Base-by-base conservation (phyloP, 768 basidiomycete genomes). In the Tylopilus balloui region DNA sequence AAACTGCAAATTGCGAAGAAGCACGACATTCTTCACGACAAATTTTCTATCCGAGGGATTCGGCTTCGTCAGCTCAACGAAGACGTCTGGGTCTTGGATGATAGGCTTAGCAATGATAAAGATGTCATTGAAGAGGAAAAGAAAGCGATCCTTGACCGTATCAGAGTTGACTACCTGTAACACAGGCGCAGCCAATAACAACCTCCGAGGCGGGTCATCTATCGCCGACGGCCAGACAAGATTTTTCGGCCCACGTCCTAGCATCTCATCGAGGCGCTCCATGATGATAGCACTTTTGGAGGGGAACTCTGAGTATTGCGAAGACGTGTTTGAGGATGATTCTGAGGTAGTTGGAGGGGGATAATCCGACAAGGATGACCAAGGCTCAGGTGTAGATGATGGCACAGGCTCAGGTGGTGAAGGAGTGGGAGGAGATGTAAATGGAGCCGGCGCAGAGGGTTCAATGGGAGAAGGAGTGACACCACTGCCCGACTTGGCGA, bases 111-210 rank as follows among this genome's bases (percentile, higher is more conserved):
- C 86, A 56, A 98, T 81, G 66, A 98, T 79, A 47, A 98, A 80
- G 45, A 98, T 79, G 66, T 99, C 96, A 66, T 75, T 92, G 78
- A 99, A 99, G n/a, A 98, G 78, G 73, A 98, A 94, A 10, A 98
- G 78, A 71, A 92, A 91, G 11, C 96, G 84, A 62, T 97, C 93
- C 68, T 98, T 97, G 66, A 93, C 88, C 1, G 89, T 93, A 67
- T 95, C 87, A 35, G 84, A 77, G 68, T 96, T 92, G 57, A 92
- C 92, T 13, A 98, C 92, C 69, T 99, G 96, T 6, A 95, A 73
- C 7, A 95, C 88, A 2, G 92, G 86, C 3, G 88, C 86, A 2
- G 88, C 86, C 35, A 94, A 72, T 14, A 96, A 71, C 34, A 97
- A 71, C 65, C 86, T 92, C 36, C 96, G 81, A 7, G 92, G 90